Evolutionary conservation across 78 protist species (phyloP).

Genomic region (Dictyostelium firmibasis): DNA sequence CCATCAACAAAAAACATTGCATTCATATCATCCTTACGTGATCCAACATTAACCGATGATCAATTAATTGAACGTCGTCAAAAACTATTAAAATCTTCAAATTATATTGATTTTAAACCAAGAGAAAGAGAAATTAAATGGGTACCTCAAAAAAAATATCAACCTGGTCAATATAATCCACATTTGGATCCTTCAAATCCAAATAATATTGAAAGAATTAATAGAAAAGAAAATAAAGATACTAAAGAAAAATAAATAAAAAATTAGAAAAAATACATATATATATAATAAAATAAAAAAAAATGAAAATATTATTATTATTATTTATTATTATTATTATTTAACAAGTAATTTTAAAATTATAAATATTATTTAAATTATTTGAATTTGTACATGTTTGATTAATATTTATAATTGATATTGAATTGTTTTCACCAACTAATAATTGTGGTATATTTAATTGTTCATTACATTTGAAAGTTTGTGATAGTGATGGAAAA

Average conservation of each 20-base stretch:
- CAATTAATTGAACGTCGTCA: constrained; percentile 6
- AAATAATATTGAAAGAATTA: not conserved
- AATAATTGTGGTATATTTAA: not conserved
- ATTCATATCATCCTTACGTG: constrained; percentile 30
- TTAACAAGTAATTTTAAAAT: constrained; percentile 5
- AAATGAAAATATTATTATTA: not conserved
- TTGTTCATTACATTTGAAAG: not conserved
- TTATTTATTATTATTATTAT: not conserved
- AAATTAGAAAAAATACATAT: no score
- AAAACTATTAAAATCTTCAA: constrained; percentile 12
- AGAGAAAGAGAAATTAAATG: constrained; percentile 41
- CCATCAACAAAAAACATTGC: constrained; percentile 81
- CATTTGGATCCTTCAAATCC: constrained; percentile 30
- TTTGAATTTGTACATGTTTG: constrained; percentile 15
- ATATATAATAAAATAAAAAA: not conserved
- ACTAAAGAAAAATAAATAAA: not conserved
- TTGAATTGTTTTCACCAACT: not conserved
- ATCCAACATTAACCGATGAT: not conserved
- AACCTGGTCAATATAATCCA: constrained; percentile 48
- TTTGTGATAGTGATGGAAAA: not conserved
- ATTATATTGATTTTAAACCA: constrained; percentile 42
- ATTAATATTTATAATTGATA: not conserved
- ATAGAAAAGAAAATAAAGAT: not conserved
- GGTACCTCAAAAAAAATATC: constrained; percentile 72
- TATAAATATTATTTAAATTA: not conserved